phyloP scores from a whole-genome alignment of 108 stramenopile genomes.

The Phaeodactylum tricornutum region DNA sequence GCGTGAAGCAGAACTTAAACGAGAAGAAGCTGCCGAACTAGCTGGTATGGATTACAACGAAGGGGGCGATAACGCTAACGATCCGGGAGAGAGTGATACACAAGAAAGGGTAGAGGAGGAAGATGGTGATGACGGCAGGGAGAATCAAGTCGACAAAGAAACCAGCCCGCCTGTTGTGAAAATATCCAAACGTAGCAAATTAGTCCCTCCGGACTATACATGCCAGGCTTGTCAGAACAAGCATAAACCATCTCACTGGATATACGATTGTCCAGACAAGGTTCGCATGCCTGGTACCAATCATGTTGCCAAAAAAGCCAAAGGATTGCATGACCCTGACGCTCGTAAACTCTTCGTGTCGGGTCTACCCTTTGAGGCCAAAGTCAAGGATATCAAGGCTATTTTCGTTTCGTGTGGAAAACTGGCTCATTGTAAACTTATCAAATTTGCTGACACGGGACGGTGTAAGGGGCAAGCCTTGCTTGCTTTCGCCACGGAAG shows the following conservation, averaged over 20 bases:
- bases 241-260: slow-evolving; percentile 66
- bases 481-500: slow-evolving; percentile 61
- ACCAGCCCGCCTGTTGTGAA: slow-evolving; percentile 18
- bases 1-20: slow-evolving; percentile 21
- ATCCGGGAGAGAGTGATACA: slow-evolving; percentile 12
- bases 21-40: slow-evolving; percentile 52
- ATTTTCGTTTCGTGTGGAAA: slow-evolving; percentile 49
- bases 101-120: slow-evolving; percentile 14
- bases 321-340: slow-evolving; percentile 62
- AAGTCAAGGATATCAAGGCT: slow-evolving; percentile 39
- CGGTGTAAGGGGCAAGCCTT: slow-evolving; percentile 80
- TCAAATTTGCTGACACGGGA: slow-evolving; percentile 71
- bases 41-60: slow-evolving; percentile 26
- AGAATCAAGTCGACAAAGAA: slow-evolving; percentile 3
- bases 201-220: slow-evolving; percentile 70
- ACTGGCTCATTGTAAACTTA: slow-evolving; percentile 49
- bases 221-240: slow-evolving; percentile 80
- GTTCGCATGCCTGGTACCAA: slow-evolving; percentile 60
- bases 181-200: slow-evolving; percentile 63
- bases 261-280: slow-evolving; percentile 82
- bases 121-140: slow-evolving; percentile 17
- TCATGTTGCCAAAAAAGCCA: slow-evolving; percentile 39
- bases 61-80: slow-evolving; percentile 6
- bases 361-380: slow-evolving; percentile 72
- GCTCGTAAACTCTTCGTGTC: slow-evolving; percentile 71